Evolutionary conservation across 495 filamentous ascomycete genomes (phyloP).

Genomic region (Talaromyces proteolyticus): DNA sequence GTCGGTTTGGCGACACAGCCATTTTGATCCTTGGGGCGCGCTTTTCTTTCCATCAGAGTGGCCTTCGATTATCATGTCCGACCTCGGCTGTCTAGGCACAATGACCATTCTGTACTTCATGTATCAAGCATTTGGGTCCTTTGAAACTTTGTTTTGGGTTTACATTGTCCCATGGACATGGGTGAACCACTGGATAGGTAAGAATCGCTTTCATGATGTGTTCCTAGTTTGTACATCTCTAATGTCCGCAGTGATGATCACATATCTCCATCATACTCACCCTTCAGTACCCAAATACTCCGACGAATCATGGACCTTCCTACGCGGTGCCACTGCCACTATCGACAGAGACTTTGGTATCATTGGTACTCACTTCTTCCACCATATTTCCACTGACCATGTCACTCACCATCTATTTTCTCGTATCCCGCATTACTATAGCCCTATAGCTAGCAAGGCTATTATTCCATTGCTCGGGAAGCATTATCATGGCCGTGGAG

Average conservation of each 20-base stretch:
- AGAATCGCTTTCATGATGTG: conserved; percentile 3
- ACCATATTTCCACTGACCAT: conserved; percentile 79
- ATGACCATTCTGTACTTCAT: conserved; percentile 22
- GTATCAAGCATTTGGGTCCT: conserved; percentile 23
- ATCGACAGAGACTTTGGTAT: conserved; percentile 81
- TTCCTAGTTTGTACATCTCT: neutral
- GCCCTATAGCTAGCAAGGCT: conserved; percentile 72
- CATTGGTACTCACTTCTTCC: conserved; percentile 67
- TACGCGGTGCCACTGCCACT: conserved; percentile 71
- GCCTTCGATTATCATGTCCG: conserved; percentile 40
- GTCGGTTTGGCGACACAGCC: conserved; percentile 22
- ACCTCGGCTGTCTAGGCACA: conserved; percentile 37
- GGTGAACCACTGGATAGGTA: conserved; percentile 47
- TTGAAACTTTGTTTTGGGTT: conserved; percentile 28
- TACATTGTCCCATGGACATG: conserved; percentile 41
- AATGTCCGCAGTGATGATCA: conserved; percentile 52
- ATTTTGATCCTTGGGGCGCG: conserved; percentile 36
- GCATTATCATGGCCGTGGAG: conserved; percentile 50
- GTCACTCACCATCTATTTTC: conserved; percentile 77
- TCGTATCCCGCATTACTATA: conserved; percentile 76
- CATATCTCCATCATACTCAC: conserved; percentile 81
- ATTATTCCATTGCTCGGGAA: conserved; percentile 72
- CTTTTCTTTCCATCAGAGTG: conserved; percentile 1
- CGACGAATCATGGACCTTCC: conserved; percentile 65
- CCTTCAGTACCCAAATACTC: conserved; percentile 72